Percentiles rank a stretch among this genome's conserved stretches.
phyloP scores from a whole-genome alignment of 2,329 filamentous ascomycete genomes.

The Cordyceps cicadae region DNA sequence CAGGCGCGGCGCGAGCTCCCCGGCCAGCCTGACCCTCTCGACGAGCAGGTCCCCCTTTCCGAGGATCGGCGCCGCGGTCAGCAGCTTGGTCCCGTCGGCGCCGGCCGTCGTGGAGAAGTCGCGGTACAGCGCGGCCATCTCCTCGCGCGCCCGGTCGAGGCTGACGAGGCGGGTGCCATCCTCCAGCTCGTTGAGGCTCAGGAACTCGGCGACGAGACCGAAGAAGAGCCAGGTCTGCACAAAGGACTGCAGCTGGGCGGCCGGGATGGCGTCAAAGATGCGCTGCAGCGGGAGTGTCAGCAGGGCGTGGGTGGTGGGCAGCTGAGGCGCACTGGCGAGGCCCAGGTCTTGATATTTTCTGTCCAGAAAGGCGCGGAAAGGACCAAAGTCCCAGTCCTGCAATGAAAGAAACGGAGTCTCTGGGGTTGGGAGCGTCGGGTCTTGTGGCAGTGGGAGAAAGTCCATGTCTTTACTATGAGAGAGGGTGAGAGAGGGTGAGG shows the following conservation, averaged over 20 bases:
- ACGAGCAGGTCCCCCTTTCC: slow-evolving; percentile 2
- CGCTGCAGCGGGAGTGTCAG: not conserved
- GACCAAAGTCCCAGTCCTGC: slow-evolving; percentile 20
- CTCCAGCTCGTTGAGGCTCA: slow-evolving; percentile 19
- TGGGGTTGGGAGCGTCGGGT: slow-evolving; percentile 13
- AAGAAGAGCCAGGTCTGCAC: slow-evolving; percentile 28
- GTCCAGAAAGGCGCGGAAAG: slow-evolving; percentile 19
- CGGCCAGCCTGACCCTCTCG: slow-evolving; percentile 11
- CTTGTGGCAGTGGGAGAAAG: slow-evolving; percentile 15
- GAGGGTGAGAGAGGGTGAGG: no score
- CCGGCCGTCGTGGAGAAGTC: slow-evolving; percentile 10
- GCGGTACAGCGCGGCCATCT: slow-evolving; percentile 14
- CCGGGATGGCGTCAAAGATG: slow-evolving; percentile 15
- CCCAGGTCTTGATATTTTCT: slow-evolving; percentile 14
- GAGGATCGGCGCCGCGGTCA: slow-evolving; percentile 1
- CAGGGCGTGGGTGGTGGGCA: slow-evolving; percentile 11
- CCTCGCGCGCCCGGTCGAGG: slow-evolving; percentile 6
- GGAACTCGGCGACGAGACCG: slow-evolving; percentile 23
- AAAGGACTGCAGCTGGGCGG: slow-evolving; percentile 19
- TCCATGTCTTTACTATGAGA: slow-evolving; percentile 14
- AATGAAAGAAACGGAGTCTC: slow-evolving; percentile 18
- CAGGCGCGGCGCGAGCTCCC: slow-evolving; percentile 13
- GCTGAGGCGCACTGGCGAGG: slow-evolving; percentile 10
- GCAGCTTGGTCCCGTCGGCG: not conserved
- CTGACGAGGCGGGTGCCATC: slow-evolving; percentile 14